Conservation (phyloP, 257 asterid species). For the Solanum gracilifrons region DNA sequence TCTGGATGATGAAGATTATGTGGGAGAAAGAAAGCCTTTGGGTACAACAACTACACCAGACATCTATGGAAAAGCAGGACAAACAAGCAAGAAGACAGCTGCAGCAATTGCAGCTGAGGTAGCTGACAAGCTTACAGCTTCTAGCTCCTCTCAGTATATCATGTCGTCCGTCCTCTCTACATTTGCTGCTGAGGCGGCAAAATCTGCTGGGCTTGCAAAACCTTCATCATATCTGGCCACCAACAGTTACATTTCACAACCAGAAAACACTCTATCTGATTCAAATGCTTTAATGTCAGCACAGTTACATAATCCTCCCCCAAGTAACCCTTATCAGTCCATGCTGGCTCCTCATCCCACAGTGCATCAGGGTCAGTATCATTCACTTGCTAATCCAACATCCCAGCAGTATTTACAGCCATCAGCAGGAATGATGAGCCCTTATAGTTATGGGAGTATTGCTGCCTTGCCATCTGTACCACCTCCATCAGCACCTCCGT, state of each 20-base stretch:
- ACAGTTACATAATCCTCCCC: slow-evolving; percentile 24
- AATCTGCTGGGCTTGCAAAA: slow-evolving; percentile 50
- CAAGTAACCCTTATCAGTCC: slow-evolving; percentile 35
- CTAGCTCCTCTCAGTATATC: slow-evolving; percentile 80
- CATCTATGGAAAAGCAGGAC: slow-evolving; percentile 18
- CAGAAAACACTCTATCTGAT: slow-evolving; percentile 27
- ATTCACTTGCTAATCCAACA: slow-evolving; percentile 34
- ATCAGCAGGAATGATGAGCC: slow-evolving; percentile 28
- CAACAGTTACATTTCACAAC: slow-evolving; percentile 15
- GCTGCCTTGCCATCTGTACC: slow-evolving; percentile 40
- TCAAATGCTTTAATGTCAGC: slow-evolving; percentile 23
- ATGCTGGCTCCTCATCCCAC: slow-evolving; percentile 17
- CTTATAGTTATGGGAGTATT: slow-evolving; percentile 43
- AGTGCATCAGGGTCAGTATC: slow-evolving; percentile 38
- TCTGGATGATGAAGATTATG: slow-evolving; percentile 42
- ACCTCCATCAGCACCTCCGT: slow-evolving; percentile 34
- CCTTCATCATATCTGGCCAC: slow-evolving; percentile 29
- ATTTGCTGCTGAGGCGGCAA: slow-evolving; percentile 85
- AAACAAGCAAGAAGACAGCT: slow-evolving; percentile 48
- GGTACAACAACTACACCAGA: slow-evolving; percentile 10
- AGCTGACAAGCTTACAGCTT: slow-evolving; percentile 79
- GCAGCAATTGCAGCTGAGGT: slow-evolving; percentile 85
- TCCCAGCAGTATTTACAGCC: slow-evolving; percentile 60
- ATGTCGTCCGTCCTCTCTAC: slow-evolving; percentile 82
- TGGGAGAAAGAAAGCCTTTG: slow-evolving; percentile 28